Base-by-base conservation (phyloP, 1,139 yeast genomes). In the Sugiyamaella neomexicana region DNA sequence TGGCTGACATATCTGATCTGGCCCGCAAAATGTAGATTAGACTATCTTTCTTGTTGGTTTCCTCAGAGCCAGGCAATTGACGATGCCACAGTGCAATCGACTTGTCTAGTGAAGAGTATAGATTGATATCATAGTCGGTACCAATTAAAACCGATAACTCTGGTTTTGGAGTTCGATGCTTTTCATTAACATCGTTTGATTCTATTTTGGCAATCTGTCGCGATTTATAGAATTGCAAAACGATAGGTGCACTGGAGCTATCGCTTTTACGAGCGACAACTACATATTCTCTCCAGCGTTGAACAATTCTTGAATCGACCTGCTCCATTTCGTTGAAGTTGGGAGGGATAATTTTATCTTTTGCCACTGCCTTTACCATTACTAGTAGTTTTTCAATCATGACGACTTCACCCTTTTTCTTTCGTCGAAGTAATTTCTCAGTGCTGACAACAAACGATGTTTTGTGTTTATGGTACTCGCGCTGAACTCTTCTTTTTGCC, bases 221-320 rank as follows among this genome's bases (percentile, higher is more conserved):
- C 1, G 73, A 68, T 29, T 79, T 79, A 68, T 82, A 85, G 56
- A 89, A 80, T 62, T 88, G 91, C 1, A 89, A 60, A 1, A 75
- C 68, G 1, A 88, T 66, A 0, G 90, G 88, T 7, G 72, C 70
- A 1, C 69, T 72, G 0, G 64, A 52, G 54, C 75, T 71, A 25
- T 80, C 81, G 0, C 86, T 80, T 42, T 80, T 80, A 55, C 93
- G 72, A 0, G 85, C 81, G 2, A 85, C 87, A 1, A 85, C 83
- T 34, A 80, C 71, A 64, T 81, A 86, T 65, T 89, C 96, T 56
- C 78, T 80, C 93, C 96, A 89, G 46, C 89, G 72, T 56, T 86
- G 89, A n/a, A 75, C 59, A 1, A 86, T 75, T 49, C 84, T 70
- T 0, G 88, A 74, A 53, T 80, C 82, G 39, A 77, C 72, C 1